Percentiles rank a stretch among this genome's conserved stretches.
phyloP scores from a whole-genome alignment of 805 yeast species.

The Wickerhamomyces subpelliculosus region DNA sequence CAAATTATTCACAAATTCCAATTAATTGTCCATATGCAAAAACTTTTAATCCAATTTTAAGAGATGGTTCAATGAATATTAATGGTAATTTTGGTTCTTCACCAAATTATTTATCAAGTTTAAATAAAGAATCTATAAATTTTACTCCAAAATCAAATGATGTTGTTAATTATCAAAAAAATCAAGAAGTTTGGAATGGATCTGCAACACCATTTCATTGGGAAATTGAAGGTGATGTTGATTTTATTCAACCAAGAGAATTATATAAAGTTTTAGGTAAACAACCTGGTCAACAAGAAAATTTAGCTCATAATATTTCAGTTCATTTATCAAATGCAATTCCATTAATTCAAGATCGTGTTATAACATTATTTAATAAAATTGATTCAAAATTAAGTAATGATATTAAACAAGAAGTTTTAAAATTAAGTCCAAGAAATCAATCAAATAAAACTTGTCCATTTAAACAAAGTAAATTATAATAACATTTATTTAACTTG shows the following conservation, averaged over 20 bases:
- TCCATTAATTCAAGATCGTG: constrained; percentile 71
- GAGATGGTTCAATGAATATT: constrained; percentile 76
- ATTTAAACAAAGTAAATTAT: not conserved
- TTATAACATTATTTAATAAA: constrained; percentile 66
- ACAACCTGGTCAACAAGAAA: constrained; percentile 76
- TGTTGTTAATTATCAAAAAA: constrained; percentile 41
- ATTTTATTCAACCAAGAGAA: constrained; percentile 69
- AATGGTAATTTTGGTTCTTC: constrained; percentile 68
- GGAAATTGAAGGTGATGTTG: constrained; percentile 61
- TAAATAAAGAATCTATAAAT: constrained; percentile 29
- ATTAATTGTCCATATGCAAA: constrained; percentile 73
- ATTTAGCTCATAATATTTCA: constrained; percentile 79
- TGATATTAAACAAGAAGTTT: constrained; percentile 57
- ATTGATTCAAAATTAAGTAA: constrained; percentile 65
- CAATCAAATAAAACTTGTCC: no score
- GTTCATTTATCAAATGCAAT: constrained; percentile 65
- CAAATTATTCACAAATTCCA: constrained; percentile 80
- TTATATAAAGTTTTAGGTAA: constrained; percentile 71
- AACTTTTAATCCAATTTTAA: constrained; percentile 60
- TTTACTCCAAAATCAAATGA: constrained; percentile 20
- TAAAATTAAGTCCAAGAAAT: constrained; percentile 32
- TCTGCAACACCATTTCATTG: constrained; percentile 85
- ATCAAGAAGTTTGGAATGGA: constrained; percentile 78
- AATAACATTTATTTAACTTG: not conserved
- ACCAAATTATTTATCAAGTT: constrained; percentile 62